Base-by-base conservation (phyloP, 148 eudicot species). In the Silene latifolia region DNA sequence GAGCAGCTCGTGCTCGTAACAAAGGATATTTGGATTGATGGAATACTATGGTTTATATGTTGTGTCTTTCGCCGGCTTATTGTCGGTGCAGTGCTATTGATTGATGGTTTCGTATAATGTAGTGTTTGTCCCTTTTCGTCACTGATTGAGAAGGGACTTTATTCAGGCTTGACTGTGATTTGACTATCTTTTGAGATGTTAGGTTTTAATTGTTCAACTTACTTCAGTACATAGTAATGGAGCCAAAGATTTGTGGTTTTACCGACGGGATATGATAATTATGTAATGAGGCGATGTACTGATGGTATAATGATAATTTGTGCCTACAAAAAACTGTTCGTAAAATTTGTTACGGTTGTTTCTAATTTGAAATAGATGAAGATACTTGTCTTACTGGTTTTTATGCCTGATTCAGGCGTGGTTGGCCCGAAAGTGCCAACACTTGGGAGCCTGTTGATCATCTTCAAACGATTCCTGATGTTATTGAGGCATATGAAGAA, bases 391-490 rank as follows among this genome's bases (percentile, higher is more conserved):
- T 70, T 20, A 68, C 44, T 76, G 23, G 24, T 3, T 67, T 79
- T 76, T 73, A 47, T 77, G 80, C 61, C 64, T 80, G 79, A 54
- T 59, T 73, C 73, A 96, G 99, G 99, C 99, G 99, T 72, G 99
- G 91, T 67, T 96, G 99, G 99, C 93, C 97, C 8, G 99, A 96
- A 83, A 85, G 92, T 13, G 87, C 89, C 0, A 96, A 96, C 82
- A 96, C 99, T 2, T 92, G 99, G 99, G 99, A 96, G 81, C 99
- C 99, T 10, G 58, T 88, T 39, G 97, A 87, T 79, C 96, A 96
- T 83, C 88, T 96, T 72, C 72, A 72, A 75, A 82, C 89, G 4
- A 87, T 91, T 76, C 87, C 92, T 15, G 99, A 96, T 84, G 75
- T 96, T 63, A 88, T 96, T 61, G 99, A 96, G 78, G 89, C 91